Conservation (phyloP, 768 basidiomycete species). For the Lactarius akahatsu region DNA sequence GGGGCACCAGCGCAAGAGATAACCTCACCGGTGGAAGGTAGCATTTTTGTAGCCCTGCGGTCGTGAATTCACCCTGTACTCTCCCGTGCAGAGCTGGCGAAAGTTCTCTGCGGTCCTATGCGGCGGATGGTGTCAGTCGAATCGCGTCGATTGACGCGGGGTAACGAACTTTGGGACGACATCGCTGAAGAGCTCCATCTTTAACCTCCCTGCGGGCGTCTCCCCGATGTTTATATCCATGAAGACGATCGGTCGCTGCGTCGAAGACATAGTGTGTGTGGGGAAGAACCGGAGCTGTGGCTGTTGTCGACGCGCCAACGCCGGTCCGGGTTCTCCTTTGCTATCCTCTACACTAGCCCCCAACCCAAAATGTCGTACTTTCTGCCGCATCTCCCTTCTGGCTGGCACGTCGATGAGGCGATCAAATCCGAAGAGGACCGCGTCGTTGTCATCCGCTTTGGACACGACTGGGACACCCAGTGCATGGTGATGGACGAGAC, state of each 20-base stretch:
- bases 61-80: conserved; percentile 79
- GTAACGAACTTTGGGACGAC: conserved; percentile 83
- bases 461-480: conserved; percentile 88
- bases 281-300: too few species aligned
- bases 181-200: conserved; percentile 97
- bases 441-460: conserved; percentile 91
- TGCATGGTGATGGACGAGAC: conserved; percentile 99
- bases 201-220: conserved; percentile 90
- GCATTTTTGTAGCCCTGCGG: conserved; percentile 91
- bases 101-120: conserved; percentile 96
- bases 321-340: background rate
- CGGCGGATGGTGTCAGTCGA: conserved; percentile 9
- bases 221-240: conserved; percentile 98
- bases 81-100: conserved; percentile 95
- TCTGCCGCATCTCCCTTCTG: conserved; percentile 82
- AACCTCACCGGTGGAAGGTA: conserved; percentile 80
- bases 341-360: background rate
- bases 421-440: conserved; percentile 98
- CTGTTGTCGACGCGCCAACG: background rate
- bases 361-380: conserved; percentile 73
- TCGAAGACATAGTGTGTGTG: conserved; percentile 34
- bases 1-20: conserved; percentile 28
- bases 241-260: conserved; percentile 83
- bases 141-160: background rate
- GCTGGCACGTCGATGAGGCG: conserved; percentile 99